phyloP scores from a whole-genome alignment of 495 filamentous ascomycete genomes.

The Hyaloscypha bicolor region DNA sequence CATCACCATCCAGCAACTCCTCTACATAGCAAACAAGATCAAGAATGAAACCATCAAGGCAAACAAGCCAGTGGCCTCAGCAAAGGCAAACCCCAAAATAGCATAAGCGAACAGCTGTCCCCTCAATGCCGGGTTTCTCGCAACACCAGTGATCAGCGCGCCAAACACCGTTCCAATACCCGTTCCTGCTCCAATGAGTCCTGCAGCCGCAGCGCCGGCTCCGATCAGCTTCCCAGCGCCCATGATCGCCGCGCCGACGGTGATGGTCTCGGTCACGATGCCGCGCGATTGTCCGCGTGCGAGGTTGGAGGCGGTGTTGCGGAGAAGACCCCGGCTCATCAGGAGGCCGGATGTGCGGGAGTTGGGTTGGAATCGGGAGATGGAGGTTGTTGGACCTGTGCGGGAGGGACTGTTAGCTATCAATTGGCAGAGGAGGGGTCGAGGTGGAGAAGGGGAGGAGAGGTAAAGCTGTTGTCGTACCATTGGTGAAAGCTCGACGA shows the following conservation, averaged over 20 bases:
- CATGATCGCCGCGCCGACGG: slow-evolving; percentile 37
- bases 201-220: slow-evolving; percentile 42
- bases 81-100: slow-evolving; percentile 43
- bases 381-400: slow-evolving; percentile 20
- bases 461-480: slow-evolving; percentile 8
- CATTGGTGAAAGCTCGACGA: slow-evolving; percentile 28
- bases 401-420: not conserved
- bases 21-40: slow-evolving; percentile 43
- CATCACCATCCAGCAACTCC: not conserved
- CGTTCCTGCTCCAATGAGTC: slow-evolving; percentile 44
- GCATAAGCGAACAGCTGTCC: slow-evolving; percentile 45
- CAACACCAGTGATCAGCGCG: slow-evolving; percentile 42
- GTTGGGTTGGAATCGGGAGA: slow-evolving; percentile 26
- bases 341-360: slow-evolving; percentile 20
- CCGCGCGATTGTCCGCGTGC: slow-evolving; percentile 27
- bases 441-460: slow-evolving; percentile 10
- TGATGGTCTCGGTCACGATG: slow-evolving; percentile 40
- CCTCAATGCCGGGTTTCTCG: slow-evolving; percentile 42
- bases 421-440: not conserved
- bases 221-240: slow-evolving; percentile 42
- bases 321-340: slow-evolving; percentile 23
- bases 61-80: slow-evolving; percentile 45
- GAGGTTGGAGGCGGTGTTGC: slow-evolving; percentile 22
- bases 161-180: slow-evolving; percentile 45
- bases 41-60: slow-evolving; percentile 47